phyloP scores from a whole-genome alignment of 192 early-diverging fungal genomes.

The Rhizoclosmatium globosum region DNA sequence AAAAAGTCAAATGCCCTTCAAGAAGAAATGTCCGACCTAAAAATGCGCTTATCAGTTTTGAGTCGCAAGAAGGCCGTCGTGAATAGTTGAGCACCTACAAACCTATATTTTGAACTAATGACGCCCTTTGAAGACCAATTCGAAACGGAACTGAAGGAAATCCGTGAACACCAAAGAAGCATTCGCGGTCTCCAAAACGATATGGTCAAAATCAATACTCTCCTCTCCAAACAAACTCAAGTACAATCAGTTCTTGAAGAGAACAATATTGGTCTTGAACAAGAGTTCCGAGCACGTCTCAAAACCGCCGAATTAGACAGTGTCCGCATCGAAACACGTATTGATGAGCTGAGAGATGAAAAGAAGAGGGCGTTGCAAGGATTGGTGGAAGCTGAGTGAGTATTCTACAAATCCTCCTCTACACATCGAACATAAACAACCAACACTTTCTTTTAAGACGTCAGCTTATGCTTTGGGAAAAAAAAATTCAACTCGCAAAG shows the following conservation, averaged over 20 bases:
- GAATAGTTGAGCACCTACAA: slow-evolving; percentile 50
- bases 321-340: slow-evolving; percentile 55
- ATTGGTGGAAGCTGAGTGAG: slow-evolving; percentile 66
- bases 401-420: slow-evolving; percentile 1
- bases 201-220: slow-evolving; percentile 70
- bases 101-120: not conserved
- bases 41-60: slow-evolving; percentile 63
- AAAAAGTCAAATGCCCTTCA: slow-evolving; percentile 54
- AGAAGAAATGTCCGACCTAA: slow-evolving; percentile 61
- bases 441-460: slow-evolving; percentile 51
- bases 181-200: slow-evolving; percentile 65
- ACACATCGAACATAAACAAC: not conserved
- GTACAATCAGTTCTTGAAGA: slow-evolving; percentile 63
- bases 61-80: slow-evolving; percentile 67
- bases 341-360: slow-evolving; percentile 59
- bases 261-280: slow-evolving; percentile 64
- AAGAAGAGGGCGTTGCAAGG: slow-evolving; percentile 63
- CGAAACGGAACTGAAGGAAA: slow-evolving; percentile 64
- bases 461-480: slow-evolving; percentile 74
- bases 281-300: slow-evolving; percentile 62
- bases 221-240: slow-evolving; percentile 59
- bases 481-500: slow-evolving; percentile 73
- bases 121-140: slow-evolving; percentile 48
- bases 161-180: slow-evolving; percentile 61
- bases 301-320: slow-evolving; percentile 67